Percentiles rank a stretch among this genome's conserved stretches.
Evolutionary conservation across 2,329 filamentous ascomycete genomes (phyloP).

Genomic region (Fusarium domesticum): DNA sequence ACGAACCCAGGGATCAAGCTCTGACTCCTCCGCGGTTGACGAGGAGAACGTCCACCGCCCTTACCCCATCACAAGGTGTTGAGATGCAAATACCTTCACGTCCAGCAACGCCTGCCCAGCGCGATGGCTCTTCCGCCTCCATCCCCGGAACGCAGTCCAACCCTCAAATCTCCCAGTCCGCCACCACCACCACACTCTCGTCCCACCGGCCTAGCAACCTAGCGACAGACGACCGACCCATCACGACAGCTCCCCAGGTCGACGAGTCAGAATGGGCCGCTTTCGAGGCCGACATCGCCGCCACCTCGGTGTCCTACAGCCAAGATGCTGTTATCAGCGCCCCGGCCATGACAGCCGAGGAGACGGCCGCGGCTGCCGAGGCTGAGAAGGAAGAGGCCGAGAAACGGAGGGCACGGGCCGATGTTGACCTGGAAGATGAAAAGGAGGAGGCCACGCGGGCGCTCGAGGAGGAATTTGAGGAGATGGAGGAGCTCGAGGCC

Average conservation of each 20-base stretch:
- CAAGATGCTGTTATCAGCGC: slow-evolving; percentile 63
- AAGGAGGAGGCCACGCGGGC: slow-evolving; percentile 72
- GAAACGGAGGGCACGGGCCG: slow-evolving; percentile 52
- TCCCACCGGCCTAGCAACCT: slow-evolving; percentile 28
- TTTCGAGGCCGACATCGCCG: slow-evolving; percentile 78
- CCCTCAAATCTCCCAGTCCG: slow-evolving; percentile 11
- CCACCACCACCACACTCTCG: slow-evolving; percentile 29
- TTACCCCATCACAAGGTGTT: slow-evolving; percentile 54
- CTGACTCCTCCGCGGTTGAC: slow-evolving; percentile 42
- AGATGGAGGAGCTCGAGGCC: slow-evolving; percentile 76
- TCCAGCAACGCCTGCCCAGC: slow-evolving; percentile 55
- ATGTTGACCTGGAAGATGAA: slow-evolving; percentile 60
- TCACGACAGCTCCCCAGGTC: slow-evolving; percentile 28
- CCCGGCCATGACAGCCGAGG: slow-evolving; percentile 62
- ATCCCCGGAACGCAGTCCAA: slow-evolving; percentile 33
- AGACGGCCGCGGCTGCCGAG: slow-evolving; percentile 55
- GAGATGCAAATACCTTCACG: slow-evolving; percentile 63
- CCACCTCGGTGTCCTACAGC: slow-evolving; percentile 36
- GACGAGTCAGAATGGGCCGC: slow-evolving; percentile 84
- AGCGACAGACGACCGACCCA: slow-evolving; percentile 16
- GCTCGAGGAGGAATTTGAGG: slow-evolving; percentile 74
- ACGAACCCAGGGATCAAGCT: slow-evolving; percentile 21
- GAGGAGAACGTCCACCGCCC: slow-evolving; percentile 48
- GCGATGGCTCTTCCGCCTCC: slow-evolving; percentile 42
- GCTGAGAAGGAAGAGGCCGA: slow-evolving; percentile 50